Percentiles rank a stretch among this genome's conserved stretches.
These are phyloP conservation scores for Ophiostoma ips DNA, from an alignment of 2,329 filamentous ascomycete genomes.

Conservation along the genomic window DNA sequence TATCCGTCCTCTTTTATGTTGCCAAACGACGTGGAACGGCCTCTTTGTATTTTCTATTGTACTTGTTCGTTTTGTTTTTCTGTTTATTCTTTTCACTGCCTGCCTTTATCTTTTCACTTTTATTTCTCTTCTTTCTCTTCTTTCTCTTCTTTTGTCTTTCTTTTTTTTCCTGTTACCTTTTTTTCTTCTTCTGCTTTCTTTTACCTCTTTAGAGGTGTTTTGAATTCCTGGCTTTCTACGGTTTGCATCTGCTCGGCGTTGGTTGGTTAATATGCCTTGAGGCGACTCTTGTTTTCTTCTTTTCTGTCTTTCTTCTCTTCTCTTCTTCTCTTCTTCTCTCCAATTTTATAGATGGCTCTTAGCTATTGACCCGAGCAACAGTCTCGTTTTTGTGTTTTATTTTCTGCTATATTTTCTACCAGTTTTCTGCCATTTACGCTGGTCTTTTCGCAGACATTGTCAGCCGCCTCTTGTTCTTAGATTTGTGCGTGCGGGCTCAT, in stretches of 20 bases:
- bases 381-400: no score
- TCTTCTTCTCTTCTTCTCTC: background rate
- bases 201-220: background rate
- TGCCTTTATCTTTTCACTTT: background rate
- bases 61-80: background rate
- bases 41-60: background rate
- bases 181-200: background rate
- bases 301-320: background rate
- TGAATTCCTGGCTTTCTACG: background rate
- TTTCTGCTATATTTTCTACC: no score
- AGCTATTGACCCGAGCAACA: no score
- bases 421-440: no score
- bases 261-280: background rate
- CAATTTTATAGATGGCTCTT: no score
- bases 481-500: no score
- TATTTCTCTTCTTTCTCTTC: background rate
- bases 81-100: background rate
- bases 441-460: no score
- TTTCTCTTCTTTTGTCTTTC: background rate
- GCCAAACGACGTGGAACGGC: no score
- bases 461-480: no score
- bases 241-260: background rate
- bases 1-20: background rate
- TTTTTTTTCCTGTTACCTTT: background rate
- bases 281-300: background rate